A percentile compares a stretch with the other conserved stretches of the same genome.
phyloP scores from a whole-genome alignment of 2,329 filamentous ascomycete genomes.

The Exophiala lecanii-corni region DNA sequence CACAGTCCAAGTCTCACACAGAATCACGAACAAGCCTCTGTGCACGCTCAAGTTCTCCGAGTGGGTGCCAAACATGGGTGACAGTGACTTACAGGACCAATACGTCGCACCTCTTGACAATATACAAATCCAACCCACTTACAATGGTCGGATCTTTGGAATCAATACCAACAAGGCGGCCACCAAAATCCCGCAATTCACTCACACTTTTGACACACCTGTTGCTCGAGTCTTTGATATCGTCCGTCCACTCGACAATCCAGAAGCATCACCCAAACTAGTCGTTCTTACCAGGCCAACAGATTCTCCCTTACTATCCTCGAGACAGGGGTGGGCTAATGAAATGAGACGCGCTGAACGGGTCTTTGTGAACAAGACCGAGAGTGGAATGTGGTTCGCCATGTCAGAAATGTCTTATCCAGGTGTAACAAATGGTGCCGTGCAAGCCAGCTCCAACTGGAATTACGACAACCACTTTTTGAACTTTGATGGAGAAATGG shows the following conservation, averaged over 20 bases:
- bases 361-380: conserved; percentile 83
- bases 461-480: conserved; percentile 20
- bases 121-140: conserved; percentile 80
- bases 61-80: conserved; percentile 88
- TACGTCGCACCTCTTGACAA: conserved; percentile 77
- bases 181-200: conserved; percentile 47
- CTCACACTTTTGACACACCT: conserved; percentile 66
- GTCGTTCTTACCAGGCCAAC: conserved; percentile 82
- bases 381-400: conserved; percentile 87
- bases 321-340: conserved; percentile 20
- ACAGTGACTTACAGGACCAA: conserved; percentile 79
- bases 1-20: conserved; percentile 76
- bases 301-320: conserved; percentile 47
- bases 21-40: conserved; percentile 66
- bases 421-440: conserved; percentile 68
- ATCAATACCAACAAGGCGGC: conserved; percentile 61
- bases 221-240: conserved; percentile 88
- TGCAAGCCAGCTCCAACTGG: conserved; percentile 39
- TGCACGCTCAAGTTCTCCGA: conserved; percentile 91
- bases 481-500: conserved; percentile 20
- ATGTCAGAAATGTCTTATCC: conserved; percentile 84
- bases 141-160: conserved; percentile 78
- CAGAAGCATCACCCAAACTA: conserved; percentile 62
- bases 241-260: conserved; percentile 65
- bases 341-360: conserved; percentile 53